A percentile compares a stretch with the other conserved stretches of the same genome.
These are phyloP conservation scores for Metschnikowia drakensbergensis DNA, from an alignment of 805 yeast species.

Conservation along the genomic window DNA sequence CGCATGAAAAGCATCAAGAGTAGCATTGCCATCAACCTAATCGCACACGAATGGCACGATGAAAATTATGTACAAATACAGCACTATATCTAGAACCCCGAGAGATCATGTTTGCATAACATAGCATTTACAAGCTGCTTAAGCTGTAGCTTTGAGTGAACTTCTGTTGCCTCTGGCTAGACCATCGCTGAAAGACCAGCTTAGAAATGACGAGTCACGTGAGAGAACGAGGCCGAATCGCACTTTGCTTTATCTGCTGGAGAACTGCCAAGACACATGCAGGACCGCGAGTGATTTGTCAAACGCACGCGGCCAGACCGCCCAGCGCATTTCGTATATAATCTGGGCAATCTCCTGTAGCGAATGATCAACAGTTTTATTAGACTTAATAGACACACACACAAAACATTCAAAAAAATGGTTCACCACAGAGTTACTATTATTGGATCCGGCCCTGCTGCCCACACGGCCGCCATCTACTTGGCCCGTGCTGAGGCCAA, in stretches of 20 bases:
- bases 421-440: slow-evolving; percentile 81
- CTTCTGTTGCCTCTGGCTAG: neutral
- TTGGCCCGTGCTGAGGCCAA: slow-evolving; percentile 93
- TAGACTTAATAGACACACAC: neutral
- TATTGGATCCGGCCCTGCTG: slow-evolving; percentile 98
- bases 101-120: neutral
- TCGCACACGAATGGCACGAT: neutral
- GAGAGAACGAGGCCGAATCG: neutral
- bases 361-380: neutral
- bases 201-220: neutral
- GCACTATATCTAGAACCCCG: too few relatives aligned
- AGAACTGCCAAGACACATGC: slow-evolving; percentile 5
- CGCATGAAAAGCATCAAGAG: neutral
- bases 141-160: too few relatives aligned
- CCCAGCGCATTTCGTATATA: slow-evolving; percentile 5
- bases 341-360: neutral
- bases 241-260: neutral
- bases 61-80: too few relatives aligned
- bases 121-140: too few relatives aligned
- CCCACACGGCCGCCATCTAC: slow-evolving; percentile 98
- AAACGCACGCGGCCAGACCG: slow-evolving; percentile 13
- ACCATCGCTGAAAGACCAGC: neutral
- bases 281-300: slow-evolving; percentile 7
- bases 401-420: slow-evolving; percentile 44
- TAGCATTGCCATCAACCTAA: neutral